phyloP scores from a whole-genome alignment of 192 early-diverging fungal genomes.

The Coemansia sp. region DNA sequence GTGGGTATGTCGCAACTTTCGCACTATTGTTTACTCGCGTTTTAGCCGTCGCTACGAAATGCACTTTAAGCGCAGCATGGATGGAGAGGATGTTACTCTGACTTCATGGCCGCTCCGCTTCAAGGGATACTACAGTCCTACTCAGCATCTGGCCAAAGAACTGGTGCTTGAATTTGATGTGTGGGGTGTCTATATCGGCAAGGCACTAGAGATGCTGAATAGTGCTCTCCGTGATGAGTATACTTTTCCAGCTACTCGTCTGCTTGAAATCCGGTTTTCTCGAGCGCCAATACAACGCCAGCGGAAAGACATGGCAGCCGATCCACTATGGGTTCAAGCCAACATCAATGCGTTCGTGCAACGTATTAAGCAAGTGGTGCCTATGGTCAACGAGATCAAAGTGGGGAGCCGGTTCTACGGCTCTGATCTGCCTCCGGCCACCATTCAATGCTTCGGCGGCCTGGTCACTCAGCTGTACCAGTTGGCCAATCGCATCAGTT shows the following conservation, averaged over 20 bases:
- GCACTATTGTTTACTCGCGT: background rate
- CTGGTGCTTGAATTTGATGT: background rate
- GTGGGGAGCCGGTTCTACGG: background rate
- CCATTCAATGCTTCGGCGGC: background rate
- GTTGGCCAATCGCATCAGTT: background rate
- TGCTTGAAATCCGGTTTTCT: background rate
- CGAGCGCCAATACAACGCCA: constrained; percentile 1
- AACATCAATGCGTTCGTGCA: background rate
- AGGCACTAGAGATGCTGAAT: constrained; percentile 5
- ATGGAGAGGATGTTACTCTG: background rate
- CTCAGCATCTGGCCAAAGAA: background rate
- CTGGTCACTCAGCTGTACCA: background rate
- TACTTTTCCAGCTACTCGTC: background rate
- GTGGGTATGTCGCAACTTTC: constrained; percentile 1
- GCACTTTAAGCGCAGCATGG: background rate
- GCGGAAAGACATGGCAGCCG: background rate
- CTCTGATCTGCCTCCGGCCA: background rate
- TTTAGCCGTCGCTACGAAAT: background rate
- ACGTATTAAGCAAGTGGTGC: background rate
- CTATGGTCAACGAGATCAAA: background rate
- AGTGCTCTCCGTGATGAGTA: background rate
- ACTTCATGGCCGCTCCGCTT: background rate
- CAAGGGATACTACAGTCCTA: background rate
- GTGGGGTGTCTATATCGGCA: background rate
- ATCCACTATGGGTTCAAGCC: background rate